Percentiles rank a stretch among this genome's conserved stretches.
These are phyloP conservation scores for Epichloe festucae DNA, from an alignment of 2,329 filamentous ascomycete species.

Conservation along the genomic window DNA sequence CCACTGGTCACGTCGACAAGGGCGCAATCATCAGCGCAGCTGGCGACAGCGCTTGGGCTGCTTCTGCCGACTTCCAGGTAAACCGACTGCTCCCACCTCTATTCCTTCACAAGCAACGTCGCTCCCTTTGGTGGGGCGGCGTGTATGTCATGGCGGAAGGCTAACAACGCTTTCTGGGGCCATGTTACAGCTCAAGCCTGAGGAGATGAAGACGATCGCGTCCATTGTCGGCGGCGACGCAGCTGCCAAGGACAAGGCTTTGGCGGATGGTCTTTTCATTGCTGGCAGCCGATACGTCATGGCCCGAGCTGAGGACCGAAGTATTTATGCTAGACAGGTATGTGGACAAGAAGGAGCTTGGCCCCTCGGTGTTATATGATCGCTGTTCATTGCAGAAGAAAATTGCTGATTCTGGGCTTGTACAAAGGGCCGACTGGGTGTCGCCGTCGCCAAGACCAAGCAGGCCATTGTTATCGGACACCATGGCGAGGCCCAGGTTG, in stretches of 20 bases:
- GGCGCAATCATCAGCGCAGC: constrained; percentile 72
- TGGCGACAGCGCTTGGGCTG: constrained; percentile 71
- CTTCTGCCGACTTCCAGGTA: constrained; percentile 61
- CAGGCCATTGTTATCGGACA: constrained; percentile 83
- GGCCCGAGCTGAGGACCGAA: constrained; percentile 62
- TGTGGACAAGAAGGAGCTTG: constrained; percentile 9
- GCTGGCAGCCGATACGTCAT: constrained; percentile 67
- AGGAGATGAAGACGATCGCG: constrained; percentile 46
- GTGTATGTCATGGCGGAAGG: background rate
- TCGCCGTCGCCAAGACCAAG: constrained; percentile 74
- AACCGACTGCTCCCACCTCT: constrained; percentile 14
- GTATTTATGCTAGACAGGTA: constrained; percentile 80
- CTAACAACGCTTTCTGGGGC: background rate
- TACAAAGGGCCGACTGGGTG: constrained; percentile 57
- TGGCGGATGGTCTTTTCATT: constrained; percentile 61
- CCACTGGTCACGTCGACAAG: constrained; percentile 67
- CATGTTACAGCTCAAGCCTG: constrained; percentile 23
- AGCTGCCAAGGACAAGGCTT: constrained; percentile 50
- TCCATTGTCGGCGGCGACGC: constrained; percentile 34
- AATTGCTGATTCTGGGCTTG: background rate
- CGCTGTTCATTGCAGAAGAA: background rate
- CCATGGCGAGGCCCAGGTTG: constrained; percentile 62
- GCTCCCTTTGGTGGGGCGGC: constrained; percentile 3
- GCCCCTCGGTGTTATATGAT: background rate
- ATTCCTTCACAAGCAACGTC: background rate